These are phyloP conservation scores for Trichoderma sp. DNA, from an alignment of 2,329 filamentous ascomycete genomes.

Conservation along the genomic window DNA sequence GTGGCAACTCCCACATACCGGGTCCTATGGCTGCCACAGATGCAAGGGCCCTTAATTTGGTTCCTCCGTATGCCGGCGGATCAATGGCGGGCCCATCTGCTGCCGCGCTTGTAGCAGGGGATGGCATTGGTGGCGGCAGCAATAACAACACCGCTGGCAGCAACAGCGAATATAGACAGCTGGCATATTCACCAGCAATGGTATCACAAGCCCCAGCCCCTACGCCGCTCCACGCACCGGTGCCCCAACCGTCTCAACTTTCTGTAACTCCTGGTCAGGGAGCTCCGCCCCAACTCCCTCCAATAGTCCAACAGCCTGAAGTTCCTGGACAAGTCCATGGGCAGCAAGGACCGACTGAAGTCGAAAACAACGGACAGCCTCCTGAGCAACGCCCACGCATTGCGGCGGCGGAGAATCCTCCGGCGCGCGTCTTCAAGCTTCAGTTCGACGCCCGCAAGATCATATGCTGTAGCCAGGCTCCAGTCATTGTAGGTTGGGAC, in stretches of 20 bases:
- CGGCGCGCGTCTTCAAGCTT: conserved; percentile 83
- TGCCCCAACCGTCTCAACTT: conserved; percentile 11
- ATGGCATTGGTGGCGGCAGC: conserved; percentile 6
- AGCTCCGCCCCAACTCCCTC: conserved; percentile 7
- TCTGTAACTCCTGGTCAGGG: background rate
- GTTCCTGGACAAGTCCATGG: background rate
- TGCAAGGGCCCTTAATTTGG: background rate
- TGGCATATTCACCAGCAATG: background rate
- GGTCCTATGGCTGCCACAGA: background rate
- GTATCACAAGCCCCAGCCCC: background rate
- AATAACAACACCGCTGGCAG: conserved; percentile 2
- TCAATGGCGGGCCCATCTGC: conserved; percentile 17
- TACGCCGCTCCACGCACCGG: conserved; percentile 3
- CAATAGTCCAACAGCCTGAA: conserved; percentile 1
- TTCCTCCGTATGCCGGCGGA: background rate
- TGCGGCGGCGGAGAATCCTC: conserved; percentile 50
- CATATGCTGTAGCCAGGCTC: conserved; percentile 91
- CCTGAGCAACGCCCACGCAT: conserved; percentile 51
- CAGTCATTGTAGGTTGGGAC: conserved; percentile 94
- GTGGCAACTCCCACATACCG: conserved; percentile 1
- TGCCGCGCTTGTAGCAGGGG: background rate
- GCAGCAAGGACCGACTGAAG: background rate
- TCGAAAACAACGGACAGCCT: conserved; percentile 24
- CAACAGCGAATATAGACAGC: background rate
- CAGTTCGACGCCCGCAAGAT: conserved; percentile 94